These are phyloP conservation scores for Takashimella tepidaria DNA, from an alignment of 1,284 basidiomycete species.

Conservation along the genomic window DNA sequence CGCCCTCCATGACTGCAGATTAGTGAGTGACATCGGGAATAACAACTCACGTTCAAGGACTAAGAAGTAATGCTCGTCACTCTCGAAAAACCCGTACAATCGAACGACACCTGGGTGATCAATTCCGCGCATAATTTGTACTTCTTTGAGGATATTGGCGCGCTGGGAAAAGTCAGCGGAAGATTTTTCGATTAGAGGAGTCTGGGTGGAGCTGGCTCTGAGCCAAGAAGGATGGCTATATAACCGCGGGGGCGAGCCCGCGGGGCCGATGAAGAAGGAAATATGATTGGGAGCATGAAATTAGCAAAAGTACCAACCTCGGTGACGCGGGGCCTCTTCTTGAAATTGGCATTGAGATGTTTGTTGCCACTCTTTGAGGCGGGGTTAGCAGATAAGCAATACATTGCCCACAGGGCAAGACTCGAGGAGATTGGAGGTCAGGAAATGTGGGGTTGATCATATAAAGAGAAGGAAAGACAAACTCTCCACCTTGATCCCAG, in stretches of 20 bases:
- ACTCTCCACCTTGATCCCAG: conserved; percentile 31
- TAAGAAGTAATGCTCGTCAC: conserved; percentile 88
- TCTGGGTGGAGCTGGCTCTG: background rate
- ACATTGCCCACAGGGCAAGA: conserved; percentile 4
- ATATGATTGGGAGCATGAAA: background rate
- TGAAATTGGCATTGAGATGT: conserved; percentile 85
- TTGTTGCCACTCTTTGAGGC: conserved; percentile 91
- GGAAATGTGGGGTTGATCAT: background rate
- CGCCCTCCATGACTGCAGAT: conserved; percentile 80
- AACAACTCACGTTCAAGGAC: conserved; percentile 73
- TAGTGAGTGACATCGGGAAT: conserved; percentile 4
- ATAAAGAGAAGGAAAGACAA: conserved; percentile 11
- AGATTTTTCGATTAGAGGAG: conserved; percentile 1
- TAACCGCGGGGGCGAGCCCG: background rate
- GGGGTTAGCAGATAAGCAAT: conserved; percentile 5
- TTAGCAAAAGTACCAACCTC: conserved; percentile 68
- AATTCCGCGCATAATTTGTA: conserved; percentile 97
- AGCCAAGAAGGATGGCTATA: conserved; percentile 2
- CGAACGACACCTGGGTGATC: conserved; percentile 87
- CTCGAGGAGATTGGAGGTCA: conserved; percentile 7
- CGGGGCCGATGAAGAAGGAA: background rate
- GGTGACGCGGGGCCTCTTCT: conserved; percentile 87
- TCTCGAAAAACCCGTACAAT: conserved; percentile 83
- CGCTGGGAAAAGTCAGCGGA: conserved; percentile 57
- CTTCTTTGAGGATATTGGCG: conserved; percentile 98